Percentiles rank a stretch among this genome's conserved stretches.
These are phyloP conservation scores for Pseudocercospora eumusae DNA, from an alignment of 2,329 filamentous ascomycete genomes.

Conservation along the genomic window DNA sequence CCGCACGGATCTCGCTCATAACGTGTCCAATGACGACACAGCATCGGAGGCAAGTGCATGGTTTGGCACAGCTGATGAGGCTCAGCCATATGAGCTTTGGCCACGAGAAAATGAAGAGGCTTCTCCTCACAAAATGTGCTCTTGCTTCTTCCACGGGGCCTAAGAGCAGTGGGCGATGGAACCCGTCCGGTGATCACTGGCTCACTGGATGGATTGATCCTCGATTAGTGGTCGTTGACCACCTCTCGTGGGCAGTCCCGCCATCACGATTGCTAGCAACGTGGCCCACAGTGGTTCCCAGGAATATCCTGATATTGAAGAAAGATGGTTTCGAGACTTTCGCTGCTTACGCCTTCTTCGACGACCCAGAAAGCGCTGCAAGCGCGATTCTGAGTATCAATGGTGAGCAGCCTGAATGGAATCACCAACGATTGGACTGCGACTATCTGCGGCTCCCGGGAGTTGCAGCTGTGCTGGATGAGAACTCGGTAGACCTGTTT, in stretches of 20 bases:
- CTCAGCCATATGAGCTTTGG: slow-evolving; percentile 26
- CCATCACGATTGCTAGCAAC: background rate
- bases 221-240: slow-evolving; percentile 20
- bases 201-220: slow-evolving; percentile 18
- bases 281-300: background rate
- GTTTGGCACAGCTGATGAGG: slow-evolving; percentile 25
- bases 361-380: slow-evolving; percentile 17
- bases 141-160: background rate
- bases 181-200: slow-evolving; percentile 22
- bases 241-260: slow-evolving; percentile 14
- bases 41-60: slow-evolving; percentile 25
- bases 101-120: slow-evolving; percentile 18
- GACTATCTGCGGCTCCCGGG: slow-evolving; percentile 23
- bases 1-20: slow-evolving; percentile 20
- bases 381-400: slow-evolving; percentile 19
- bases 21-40: slow-evolving; percentile 20
- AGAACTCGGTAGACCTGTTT: slow-evolving; percentile 13
- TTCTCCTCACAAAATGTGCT: slow-evolving; percentile 25
- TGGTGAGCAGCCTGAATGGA: slow-evolving; percentile 22
- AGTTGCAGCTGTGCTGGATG: slow-evolving; percentile 13
- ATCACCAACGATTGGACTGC: slow-evolving; percentile 16
- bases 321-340: background rate
- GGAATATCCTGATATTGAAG: background rate
- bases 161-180: slow-evolving; percentile 20
- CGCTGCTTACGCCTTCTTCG: slow-evolving; percentile 21